Evolutionary conservation across 2,329 filamentous ascomycete genomes (phyloP), one percentile per base, ranked within the genome.

Genomic region (Arthrinium puccinioides): DNA sequence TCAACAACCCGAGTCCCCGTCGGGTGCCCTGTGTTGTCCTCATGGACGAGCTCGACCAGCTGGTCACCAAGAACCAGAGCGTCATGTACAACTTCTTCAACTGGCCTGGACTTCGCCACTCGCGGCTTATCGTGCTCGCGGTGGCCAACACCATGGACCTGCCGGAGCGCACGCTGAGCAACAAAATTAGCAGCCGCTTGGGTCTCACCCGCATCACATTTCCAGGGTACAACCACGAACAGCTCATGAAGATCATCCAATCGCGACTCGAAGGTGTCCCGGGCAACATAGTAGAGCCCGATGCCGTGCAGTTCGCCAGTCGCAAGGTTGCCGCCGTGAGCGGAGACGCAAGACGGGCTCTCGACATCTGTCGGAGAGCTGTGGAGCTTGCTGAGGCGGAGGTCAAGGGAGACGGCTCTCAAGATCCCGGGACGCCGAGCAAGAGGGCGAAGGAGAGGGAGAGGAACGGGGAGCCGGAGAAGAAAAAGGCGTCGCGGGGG

Each of bases 21-120:
- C 77, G 92, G 43, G 87, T 94, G 6, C 92, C 94, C 2, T 97
- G 90, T 55, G 92, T 98, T 11, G 92, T 98, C 3, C 66, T 98
- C 35, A 98, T 98, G 92, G 92, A 98, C 54, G 92, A 98, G 62
- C 73, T 98, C 32, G 92, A 98, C 57, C 92, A 98, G 62, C 76
- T 98, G 7, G 94, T 98, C 5, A 98, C 92, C 10, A 92, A 90
- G 55, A 97, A 95, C 53, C 94, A 98, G 60, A 90, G 87, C n/a
- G 92, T 98, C 63, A 98, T 98, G 92, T 98, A 98, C 67, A 98
- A 98, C 61, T 98, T 98, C 62, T 98, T 98, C 74, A 98, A 98
- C 56, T 98, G 92, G 92, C 92, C 92, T 4, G 85, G 87, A 9
- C 70, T 97, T 37, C 78, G 86, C 34, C 89, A 98, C 61, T 95